These are phyloP conservation scores for Penicillium argentinense DNA, from an alignment of 495 filamentous ascomycete genomes.

Conservation along the genomic window DNA sequence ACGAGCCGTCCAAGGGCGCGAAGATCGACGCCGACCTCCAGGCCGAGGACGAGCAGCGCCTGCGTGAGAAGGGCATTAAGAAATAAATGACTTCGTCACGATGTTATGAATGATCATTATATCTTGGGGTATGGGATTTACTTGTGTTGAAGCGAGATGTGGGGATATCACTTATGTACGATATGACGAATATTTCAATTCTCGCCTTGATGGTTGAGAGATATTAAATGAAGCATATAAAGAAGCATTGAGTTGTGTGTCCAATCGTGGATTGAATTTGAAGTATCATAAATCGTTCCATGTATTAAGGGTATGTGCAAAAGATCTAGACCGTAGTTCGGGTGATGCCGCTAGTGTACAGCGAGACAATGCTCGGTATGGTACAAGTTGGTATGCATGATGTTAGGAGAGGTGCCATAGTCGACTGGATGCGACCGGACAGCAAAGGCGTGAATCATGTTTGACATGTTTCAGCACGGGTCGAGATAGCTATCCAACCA, in stretches of 20 bases:
- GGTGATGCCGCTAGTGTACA: neutral
- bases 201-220: constrained; percentile 2
- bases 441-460: no score
- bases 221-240: neutral
- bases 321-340: no score
- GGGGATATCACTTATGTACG: constrained; percentile 18
- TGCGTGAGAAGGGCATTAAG: constrained; percentile 61
- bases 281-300: constrained; percentile 1
- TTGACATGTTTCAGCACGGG: no score
- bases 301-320: neutral
- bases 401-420: neutral
- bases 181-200: constrained; percentile 19
- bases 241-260: neutral
- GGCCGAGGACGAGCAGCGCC: constrained; percentile 64
- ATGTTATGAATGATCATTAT: constrained; percentile 15
- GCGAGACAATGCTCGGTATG: neutral
- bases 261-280: neutral
- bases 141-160: neutral
- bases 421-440: no score
- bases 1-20: constrained; percentile 69
- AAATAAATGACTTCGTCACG: constrained; percentile 23
- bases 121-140: constrained; percentile 7
- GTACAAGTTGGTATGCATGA: no score
- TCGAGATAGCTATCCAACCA: no score
- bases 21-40: constrained; percentile 69